These are phyloP conservation scores for Trametes cingulata DNA, from an alignment of 768 basidiomycete genomes.

Conservation along the genomic window DNA sequence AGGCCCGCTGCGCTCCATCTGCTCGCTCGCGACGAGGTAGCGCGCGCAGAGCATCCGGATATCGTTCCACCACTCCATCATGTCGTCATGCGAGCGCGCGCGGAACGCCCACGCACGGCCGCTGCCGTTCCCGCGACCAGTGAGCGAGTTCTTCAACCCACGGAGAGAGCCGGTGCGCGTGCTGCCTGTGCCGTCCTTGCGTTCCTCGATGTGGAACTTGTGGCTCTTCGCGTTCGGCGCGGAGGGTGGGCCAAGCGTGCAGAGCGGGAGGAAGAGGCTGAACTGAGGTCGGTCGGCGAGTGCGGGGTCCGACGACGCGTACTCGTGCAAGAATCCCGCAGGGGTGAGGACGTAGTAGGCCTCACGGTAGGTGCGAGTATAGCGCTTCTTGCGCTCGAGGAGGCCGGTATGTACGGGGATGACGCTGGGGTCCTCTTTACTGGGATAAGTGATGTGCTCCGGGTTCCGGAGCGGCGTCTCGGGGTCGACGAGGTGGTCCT, in stretches of 20 bases:
- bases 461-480: slow-evolving; percentile 91
- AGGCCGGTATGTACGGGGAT: slow-evolving; percentile 85
- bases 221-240: slow-evolving; percentile 66
- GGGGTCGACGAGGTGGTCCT: slow-evolving; percentile 94
- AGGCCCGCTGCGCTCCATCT: slow-evolving; percentile 89
- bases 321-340: slow-evolving; percentile 96
- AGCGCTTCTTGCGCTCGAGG: slow-evolving; percentile 94
- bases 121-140: slow-evolving; percentile 34
- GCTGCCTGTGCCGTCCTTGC: slow-evolving; percentile 77
- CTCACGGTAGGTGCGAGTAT: slow-evolving; percentile 84
- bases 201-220: slow-evolving; percentile 97
- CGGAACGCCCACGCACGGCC: slow-evolving; percentile 88
- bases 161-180: slow-evolving; percentile 58
- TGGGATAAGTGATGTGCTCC: slow-evolving; percentile 77
- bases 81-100: slow-evolving; percentile 86
- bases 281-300: slow-evolving; percentile 66
- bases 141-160: slow-evolving; percentile 32
- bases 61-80: slow-evolving; percentile 99
- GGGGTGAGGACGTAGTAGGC: slow-evolving; percentile 91
- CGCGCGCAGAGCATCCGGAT: slow-evolving; percentile 89
- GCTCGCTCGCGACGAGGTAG: slow-evolving; percentile 92
- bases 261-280: slow-evolving; percentile 89
- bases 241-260: slow-evolving; percentile 93
- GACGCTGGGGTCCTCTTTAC: slow-evolving; percentile 87
- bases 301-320: slow-evolving; percentile 72